Evolutionary conservation across 371 early-diverging fungal species (phyloP), one percentile per base, ranked within the genome.

Genomic region (Rhizopus stolonifer): DNA sequence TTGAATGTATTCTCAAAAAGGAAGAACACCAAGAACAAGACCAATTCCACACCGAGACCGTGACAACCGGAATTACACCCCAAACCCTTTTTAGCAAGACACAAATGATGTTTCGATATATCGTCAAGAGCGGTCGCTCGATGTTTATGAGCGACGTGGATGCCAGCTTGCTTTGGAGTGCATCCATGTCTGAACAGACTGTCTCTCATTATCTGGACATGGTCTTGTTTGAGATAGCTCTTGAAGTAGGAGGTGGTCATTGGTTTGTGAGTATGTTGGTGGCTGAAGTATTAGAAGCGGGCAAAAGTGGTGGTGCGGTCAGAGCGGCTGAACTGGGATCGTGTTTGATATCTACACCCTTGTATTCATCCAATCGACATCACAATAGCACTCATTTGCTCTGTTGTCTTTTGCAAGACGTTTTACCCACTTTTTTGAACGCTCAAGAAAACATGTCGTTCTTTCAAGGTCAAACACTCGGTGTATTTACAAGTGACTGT

Each of bases 241-340:
- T 78, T 32, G 64, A 70, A 17, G 61, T 74, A 39, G 79, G 79
- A 19, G 79, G 79, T 0, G 56, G 64, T 4, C 70, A 70, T 38
- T 72, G 75, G 73, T 78, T 78, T 59, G 60, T 74, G 3, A 48
- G 49, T 23, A 72, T 74, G 71, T 74, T 78, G 32, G 71, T 71
- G 1, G 65, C 67, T 25, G 65, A 74, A 54, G 75, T 78, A 0
- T 49, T 78, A 26, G 73, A 70, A 46, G 75, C 79, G 4, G 75
- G 79, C 9, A 70, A 70, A 58, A 65, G 67, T 34, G 79, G 79
- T 29, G 79, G 79, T 10, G 79, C 79, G 13, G 72, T 74, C 8
- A 60, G 79, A 53, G 79, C 79, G 53, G 79, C 79, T 49, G 79
- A 78, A 50, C 60, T 78, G 0, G 79, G 79, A 9, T 74, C 79